A percentile compares a stretch with the other conserved stretches of the same genome.
Conservation (phyloP, 1,284 basidiomycete species). For the Macrocystidia cucumis region DNA sequence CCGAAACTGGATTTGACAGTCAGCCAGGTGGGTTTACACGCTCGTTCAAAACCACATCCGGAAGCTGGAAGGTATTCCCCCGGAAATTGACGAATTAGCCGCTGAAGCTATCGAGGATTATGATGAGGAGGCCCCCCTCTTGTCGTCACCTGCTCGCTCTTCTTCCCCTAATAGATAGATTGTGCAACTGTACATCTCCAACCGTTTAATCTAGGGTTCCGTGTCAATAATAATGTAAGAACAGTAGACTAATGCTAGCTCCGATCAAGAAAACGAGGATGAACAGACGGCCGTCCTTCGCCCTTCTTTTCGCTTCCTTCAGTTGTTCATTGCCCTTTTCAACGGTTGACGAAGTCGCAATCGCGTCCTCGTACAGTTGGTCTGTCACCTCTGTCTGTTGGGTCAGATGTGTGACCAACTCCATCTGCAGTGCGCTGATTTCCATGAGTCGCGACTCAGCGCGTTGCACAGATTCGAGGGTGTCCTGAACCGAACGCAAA, state of each 20-base stretch:
- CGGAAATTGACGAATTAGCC: slow-evolving; percentile 46
- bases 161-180: slow-evolving; percentile 8
- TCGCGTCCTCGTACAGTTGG: slow-evolving; percentile 84
- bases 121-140: slow-evolving; percentile 56
- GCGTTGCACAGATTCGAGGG: slow-evolving; percentile 79
- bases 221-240: slow-evolving; percentile 69
- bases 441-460: slow-evolving; percentile 85
- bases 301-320: slow-evolving; percentile 73
- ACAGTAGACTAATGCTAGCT: slow-evolving; percentile 78
- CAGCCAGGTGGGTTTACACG: slow-evolving; percentile 58
- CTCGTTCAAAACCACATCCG: slow-evolving; percentile 56
- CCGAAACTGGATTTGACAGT: slow-evolving; percentile 4
- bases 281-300: slow-evolving; percentile 77
- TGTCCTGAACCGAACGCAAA: slow-evolving; percentile 74
- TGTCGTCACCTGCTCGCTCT: too few relatives aligned
- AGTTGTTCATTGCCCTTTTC: slow-evolving; percentile 85
- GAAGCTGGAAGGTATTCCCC: slow-evolving; percentile 39
- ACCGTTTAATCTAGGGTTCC: slow-evolving; percentile 5
- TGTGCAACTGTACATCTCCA: slow-evolving; percentile 2
- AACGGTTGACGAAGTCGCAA: slow-evolving; percentile 75
- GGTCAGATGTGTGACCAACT: slow-evolving; percentile 80
- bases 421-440: slow-evolving; percentile 85
- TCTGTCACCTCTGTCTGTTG: slow-evolving; percentile 87
- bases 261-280: slow-evolving; percentile 83
- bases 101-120: slow-evolving; percentile 57